Percentiles rank a stretch among this genome's conserved stretches.
Conservation (phyloP, 2,329 filamentous ascomycete species). For the Colletotrichum nymphaeae region DNA sequence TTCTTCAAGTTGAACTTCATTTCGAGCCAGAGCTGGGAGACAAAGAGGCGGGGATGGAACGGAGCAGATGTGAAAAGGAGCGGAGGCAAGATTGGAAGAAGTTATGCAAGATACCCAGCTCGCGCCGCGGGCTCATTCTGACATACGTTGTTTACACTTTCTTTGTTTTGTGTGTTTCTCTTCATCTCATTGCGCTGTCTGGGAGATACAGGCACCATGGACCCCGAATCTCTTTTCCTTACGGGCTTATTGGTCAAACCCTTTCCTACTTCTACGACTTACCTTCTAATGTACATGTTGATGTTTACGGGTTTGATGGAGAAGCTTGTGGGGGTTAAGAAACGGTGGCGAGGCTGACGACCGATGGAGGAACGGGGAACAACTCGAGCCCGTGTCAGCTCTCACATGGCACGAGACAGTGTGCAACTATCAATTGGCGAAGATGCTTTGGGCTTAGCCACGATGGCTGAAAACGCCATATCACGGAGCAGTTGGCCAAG, state of each 20-base stretch:
- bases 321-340: background rate
- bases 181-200: constrained; percentile 33
- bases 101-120: constrained; percentile 54
- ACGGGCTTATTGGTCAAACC: background rate
- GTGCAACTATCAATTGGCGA: background rate
- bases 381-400: background rate
- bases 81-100: constrained; percentile 37
- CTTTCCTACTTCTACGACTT: constrained; percentile 29
- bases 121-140: constrained; percentile 49
- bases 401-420: background rate
- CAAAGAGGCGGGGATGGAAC: constrained; percentile 14
- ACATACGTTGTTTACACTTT: constrained; percentile 42
- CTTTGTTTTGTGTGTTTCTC: constrained; percentile 30
- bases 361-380: background rate
- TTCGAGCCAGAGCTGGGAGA: constrained; percentile 40
- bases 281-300: constrained; percentile 32
- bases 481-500: background rate
- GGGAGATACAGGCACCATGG: constrained; percentile 17
- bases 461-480: background rate
- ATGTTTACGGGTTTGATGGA: constrained; percentile 15
- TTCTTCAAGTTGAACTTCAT: constrained; percentile 36
- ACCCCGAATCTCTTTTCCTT: background rate
- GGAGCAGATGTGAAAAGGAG: constrained; percentile 9
- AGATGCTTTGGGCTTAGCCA: constrained; percentile 1
- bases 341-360: background rate